phyloP scores from a whole-genome alignment of 2,329 filamentous ascomycete genomes.

The Epichloe scottii region DNA sequence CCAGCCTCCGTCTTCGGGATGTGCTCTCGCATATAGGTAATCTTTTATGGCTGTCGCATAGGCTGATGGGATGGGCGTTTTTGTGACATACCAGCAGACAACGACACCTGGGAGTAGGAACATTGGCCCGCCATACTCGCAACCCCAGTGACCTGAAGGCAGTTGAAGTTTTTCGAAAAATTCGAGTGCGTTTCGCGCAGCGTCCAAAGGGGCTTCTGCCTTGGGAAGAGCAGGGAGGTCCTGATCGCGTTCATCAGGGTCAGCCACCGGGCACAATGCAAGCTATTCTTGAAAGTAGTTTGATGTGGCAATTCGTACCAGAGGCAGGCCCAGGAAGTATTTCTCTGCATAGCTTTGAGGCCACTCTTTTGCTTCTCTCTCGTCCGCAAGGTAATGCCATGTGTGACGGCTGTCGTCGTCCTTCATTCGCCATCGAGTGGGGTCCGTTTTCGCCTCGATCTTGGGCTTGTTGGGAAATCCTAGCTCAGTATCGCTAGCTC shows the following conservation, averaged over 20 bases:
- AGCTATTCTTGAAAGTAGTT: not conserved
- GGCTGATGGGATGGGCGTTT: conserved; percentile 70
- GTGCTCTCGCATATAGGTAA: conserved; percentile 75
- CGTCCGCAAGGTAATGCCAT: conserved; percentile 81
- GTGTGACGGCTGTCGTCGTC: conserved; percentile 79
- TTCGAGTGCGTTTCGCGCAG: conserved; percentile 68
- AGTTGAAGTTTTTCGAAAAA: conserved; percentile 90
- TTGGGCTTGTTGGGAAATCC: conserved; percentile 32
- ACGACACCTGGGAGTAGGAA: conserved; percentile 82
- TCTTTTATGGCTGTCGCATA: conserved; percentile 82
- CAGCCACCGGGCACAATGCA: not conserved
- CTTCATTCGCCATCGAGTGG: conserved; percentile 68
- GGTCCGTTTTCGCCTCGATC: conserved; percentile 56
- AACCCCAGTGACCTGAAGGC: conserved; percentile 84
- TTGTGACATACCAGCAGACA: conserved; percentile 77
- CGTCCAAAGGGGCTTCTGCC: conserved; percentile 60
- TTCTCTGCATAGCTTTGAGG: conserved; percentile 84
- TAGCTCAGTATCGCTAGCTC: conserved; percentile 25
- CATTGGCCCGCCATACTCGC: conserved; percentile 96
- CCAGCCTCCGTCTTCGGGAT: conserved; percentile 90
- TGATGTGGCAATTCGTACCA: conserved; percentile 36
- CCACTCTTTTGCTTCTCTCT: conserved; percentile 60
- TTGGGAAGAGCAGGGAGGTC: conserved; percentile 58
- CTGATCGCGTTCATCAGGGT: conserved; percentile 29
- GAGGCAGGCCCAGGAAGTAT: conserved; percentile 68